Evolutionary conservation across 2,329 filamentous ascomycete genomes (phyloP), one percentile per base, ranked within the genome.

Genomic region (Talaromyces sp.): DNA sequence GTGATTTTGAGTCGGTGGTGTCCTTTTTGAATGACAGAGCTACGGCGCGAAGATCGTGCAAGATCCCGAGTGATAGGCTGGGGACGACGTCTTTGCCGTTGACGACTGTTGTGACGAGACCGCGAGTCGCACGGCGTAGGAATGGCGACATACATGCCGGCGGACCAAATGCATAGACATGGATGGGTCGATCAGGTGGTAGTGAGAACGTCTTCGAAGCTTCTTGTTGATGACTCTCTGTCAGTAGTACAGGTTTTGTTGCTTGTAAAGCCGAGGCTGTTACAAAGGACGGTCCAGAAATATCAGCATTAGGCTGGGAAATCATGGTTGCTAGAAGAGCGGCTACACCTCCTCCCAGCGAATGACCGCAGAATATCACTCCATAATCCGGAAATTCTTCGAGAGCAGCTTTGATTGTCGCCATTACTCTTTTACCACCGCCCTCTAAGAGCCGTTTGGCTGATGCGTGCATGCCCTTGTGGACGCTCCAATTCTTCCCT

Each of bases 121-220:
- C 88, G 13, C 86, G 80, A 0, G 89, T 91, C 10, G 86, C 85
- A 59, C 82, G 82, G 41, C 88, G 83, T 7, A 92, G 79, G 2
- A 85, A 82, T 0, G 86, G 79, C 0, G 87, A 89, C 81, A 91
- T 84, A 13, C 86, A 87, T 0, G 87, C 83, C 0, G 88, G 88
- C 1, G 88, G 85, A 0, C 89, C 89, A 68, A 91, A 92, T 6
- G 89, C 86, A 68, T 89, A 92, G 11, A 91, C 89, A 64, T 92
- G 89, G 19, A 91, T 87, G 2, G 87, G 85, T 0, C 89, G 81
- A 15, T 85, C 84, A 0, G 85, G 65, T 0, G 89, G 89, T 0
- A 91, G 78, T 17, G 77, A 80, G 33, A 84, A 72, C 28, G 63
- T 57, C 52, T 64, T 60, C 7, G 58, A 56, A 10, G 43, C 59